Percentiles rank a stretch among this genome's conserved stretches.
phyloP scores from a whole-genome alignment of 1,139 yeast species.

The Blastobotrys petasosporus region DNA sequence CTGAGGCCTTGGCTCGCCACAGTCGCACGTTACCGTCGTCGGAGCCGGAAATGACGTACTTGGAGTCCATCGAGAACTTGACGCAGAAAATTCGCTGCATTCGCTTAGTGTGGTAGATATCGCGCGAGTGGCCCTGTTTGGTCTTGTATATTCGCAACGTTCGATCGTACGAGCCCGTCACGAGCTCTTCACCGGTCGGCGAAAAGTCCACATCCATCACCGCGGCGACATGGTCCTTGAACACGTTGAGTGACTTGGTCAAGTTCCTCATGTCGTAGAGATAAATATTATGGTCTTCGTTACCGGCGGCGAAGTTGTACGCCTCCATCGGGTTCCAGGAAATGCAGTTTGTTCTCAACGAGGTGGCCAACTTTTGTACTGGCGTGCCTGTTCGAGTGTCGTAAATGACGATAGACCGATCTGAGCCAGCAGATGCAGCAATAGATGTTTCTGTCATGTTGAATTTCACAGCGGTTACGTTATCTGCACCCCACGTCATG shows the following conservation, averaged over 20 bases:
- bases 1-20: slow-evolving; percentile 88
- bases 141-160: slow-evolving; percentile 75
- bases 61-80: slow-evolving; percentile 79
- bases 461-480: slow-evolving; percentile 72
- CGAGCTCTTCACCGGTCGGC: slow-evolving; percentile 95
- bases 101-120: slow-evolving; percentile 91
- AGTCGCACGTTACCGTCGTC: slow-evolving; percentile 93
- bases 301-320: slow-evolving; percentile 82
- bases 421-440: slow-evolving; percentile 87
- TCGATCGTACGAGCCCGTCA: slow-evolving; percentile 92
- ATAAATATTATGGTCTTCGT: slow-evolving; percentile 93
- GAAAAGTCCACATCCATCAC: slow-evolving; percentile 91
- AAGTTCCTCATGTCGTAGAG: slow-evolving; percentile 95
- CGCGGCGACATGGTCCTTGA: slow-evolving; percentile 94
- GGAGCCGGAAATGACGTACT: slow-evolving; percentile 82
- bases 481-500: slow-evolving; percentile 95
- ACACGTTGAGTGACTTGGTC: slow-evolving; percentile 70
- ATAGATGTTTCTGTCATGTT: slow-evolving; percentile 87
- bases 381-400: slow-evolving; percentile 93
- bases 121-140: slow-evolving; percentile 86
- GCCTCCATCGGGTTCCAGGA: slow-evolving; percentile 99
- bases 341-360: slow-evolving; percentile 76
- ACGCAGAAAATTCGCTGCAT: slow-evolving; percentile 93
- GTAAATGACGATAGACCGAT: slow-evolving; percentile 82
- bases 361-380: slow-evolving; percentile 80